Percentiles rank a stretch among this genome's conserved stretches.
phyloP scores from a whole-genome alignment of 306 rosid species.

The Ormosia semicastrata region DNA sequence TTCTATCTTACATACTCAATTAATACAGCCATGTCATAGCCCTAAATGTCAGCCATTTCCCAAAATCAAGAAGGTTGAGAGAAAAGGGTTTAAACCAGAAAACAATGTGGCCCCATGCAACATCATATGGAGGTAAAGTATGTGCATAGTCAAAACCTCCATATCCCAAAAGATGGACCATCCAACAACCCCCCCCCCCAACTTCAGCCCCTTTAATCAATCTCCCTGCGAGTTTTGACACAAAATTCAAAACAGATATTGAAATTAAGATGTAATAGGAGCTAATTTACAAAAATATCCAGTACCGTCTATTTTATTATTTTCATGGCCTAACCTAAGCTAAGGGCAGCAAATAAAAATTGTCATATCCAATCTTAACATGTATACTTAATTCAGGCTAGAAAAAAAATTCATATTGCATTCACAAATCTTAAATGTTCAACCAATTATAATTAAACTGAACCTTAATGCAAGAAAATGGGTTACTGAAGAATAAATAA shows the following conservation, averaged over 20 bases:
- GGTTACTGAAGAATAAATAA: background rate
- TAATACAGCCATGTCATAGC: background rate
- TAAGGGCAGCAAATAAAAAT: background rate
- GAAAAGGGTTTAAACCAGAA: background rate
- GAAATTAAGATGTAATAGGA: background rate
- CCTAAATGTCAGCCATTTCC: background rate
- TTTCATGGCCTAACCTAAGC: background rate
- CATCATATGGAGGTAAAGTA: background rate
- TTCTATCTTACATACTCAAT: background rate
- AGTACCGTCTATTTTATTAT: background rate
- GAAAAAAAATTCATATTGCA: conserved; percentile 18
- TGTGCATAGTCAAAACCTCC: conserved; percentile 1
- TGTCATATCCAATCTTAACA: background rate
- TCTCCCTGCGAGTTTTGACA: conserved; percentile 8
- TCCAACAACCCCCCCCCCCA: background rate
- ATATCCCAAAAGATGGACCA: background rate
- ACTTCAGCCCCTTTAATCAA: background rate
- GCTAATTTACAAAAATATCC: background rate
- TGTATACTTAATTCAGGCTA: conserved; percentile 1
- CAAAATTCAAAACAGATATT: background rate
- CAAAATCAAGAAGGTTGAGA: background rate
- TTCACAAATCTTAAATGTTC: conserved; percentile 10
- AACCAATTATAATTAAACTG: conserved; percentile 21
- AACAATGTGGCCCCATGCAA: background rate
- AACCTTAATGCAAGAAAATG: conserved; percentile 8